Evolutionary conservation across 164 flowering plant species (phyloP), one percentile per base, ranked within the genome.

Genomic region (Hamamelis virginiana): DNA sequence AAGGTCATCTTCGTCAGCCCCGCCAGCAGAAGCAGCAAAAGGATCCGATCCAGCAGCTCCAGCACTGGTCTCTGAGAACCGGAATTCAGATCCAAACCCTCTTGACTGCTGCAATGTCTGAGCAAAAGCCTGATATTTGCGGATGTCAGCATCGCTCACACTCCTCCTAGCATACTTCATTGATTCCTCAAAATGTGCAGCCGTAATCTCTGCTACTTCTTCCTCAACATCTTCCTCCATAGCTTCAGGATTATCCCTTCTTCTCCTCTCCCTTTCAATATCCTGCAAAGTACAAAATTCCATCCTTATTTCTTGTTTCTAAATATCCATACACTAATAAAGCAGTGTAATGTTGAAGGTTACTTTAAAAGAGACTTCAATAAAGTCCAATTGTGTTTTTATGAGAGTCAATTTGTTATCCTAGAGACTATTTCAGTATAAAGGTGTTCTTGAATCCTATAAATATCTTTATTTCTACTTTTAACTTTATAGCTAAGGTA

Each of bases 141-240:
- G 86, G 46, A 91, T 87, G 63, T 91, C 94, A 1, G 97, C 94
- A 79, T 91, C 92, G 27, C 94, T 89, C 19, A 91, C 97, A 80
- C 94, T 89, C 78, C 92, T 75, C 1, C 97, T 75, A 4, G 97
- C 97, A 66, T 50, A 91, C 77, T 89, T 91, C 97, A 91, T 91
- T 0, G 97, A 86, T 59, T 91, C 97, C 74, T 91, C 97, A 64
- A 91, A 91, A 60, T 91, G 97, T 25, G 83, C 85, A 19, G 94
- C 83, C 68, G 73, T 89, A 68, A 91, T 91, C 81, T 91, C 94
- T 0, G 90, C 77, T 58, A 91, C 88, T 62, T 89, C 96, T 55
- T 90, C 97, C n/a, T 89, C 91, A 1, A 76, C 86, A 64, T 89
- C 94, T 76, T 89, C 94, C 75, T 89, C 97, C 97, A 89, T 88